Conservation (phyloP, 306 rosid genomes). For the Rosa chinensis region DNA sequence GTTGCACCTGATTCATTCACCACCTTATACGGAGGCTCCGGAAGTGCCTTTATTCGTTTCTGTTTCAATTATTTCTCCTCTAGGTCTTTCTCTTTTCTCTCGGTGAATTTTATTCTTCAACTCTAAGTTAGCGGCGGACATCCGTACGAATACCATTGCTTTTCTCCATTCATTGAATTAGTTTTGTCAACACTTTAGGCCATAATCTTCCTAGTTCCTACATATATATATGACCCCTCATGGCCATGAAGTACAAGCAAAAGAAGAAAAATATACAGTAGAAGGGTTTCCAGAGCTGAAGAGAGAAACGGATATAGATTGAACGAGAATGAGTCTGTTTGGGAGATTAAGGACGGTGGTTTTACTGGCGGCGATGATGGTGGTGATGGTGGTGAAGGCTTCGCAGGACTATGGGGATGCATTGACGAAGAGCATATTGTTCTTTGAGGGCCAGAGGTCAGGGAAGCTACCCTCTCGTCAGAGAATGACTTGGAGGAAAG, state of each 20-base stretch:
- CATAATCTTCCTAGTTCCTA: neutral
- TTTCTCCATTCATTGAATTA: neutral
- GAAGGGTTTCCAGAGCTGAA: neutral
- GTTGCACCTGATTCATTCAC: slow-evolving; percentile 16
- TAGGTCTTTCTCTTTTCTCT: neutral
- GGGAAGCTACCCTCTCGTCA: slow-evolving; percentile 52
- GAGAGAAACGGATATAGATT: neutral
- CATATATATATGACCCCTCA: neutral
- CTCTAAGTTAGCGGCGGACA: slow-evolving; percentile 6
- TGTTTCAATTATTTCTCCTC: neutral
- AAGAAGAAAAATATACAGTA: neutral
- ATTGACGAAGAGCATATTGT: slow-evolving; percentile 48
- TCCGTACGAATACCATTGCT: neutral
- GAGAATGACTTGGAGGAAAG: slow-evolving; percentile 53
- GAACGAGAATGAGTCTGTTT: neutral
- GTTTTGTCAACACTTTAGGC: neutral
- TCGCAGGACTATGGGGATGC: slow-evolving; percentile 48
- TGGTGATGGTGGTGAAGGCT: slow-evolving; percentile 6
- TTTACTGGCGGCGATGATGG: neutral
- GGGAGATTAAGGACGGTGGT: slow-evolving; percentile 10
- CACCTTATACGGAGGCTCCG: slow-evolving; percentile 18
- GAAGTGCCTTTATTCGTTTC: slow-evolving; percentile 22
- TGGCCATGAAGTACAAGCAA: neutral
- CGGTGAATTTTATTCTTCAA: neutral
- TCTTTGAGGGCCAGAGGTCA: slow-evolving; percentile 61